These are phyloP conservation scores for Gloeopeniophorella convolvens DNA, from an alignment of 768 basidiomycete species.

Conservation along the genomic window DNA sequence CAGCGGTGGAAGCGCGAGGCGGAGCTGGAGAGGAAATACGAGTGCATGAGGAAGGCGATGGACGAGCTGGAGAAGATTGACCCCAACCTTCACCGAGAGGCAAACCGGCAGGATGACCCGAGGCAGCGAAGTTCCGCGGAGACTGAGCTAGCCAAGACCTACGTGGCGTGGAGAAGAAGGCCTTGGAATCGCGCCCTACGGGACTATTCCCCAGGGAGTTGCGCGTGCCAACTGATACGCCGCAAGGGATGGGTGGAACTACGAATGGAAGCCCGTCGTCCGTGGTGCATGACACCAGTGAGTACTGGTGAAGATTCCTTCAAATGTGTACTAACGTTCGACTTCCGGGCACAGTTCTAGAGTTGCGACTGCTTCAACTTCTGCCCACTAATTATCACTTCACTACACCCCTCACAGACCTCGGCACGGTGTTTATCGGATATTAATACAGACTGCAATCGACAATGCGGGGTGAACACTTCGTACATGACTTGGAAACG, in stretches of 20 bases:
- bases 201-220: slow-evolving; percentile 86
- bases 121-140: slow-evolving; percentile 52
- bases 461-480: slow-evolving; percentile 2
- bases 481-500: background rate
- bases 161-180: slow-evolving; percentile 60
- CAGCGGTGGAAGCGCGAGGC: slow-evolving; percentile 60
- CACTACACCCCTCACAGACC: background rate
- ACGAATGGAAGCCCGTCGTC: slow-evolving; percentile 62
- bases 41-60: slow-evolving; percentile 81
- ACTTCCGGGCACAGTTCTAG: background rate
- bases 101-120: slow-evolving; percentile 72
- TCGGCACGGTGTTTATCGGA: background rate
- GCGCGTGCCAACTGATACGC: slow-evolving; percentile 80
- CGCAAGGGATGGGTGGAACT: slow-evolving; percentile 79
- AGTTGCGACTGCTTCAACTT: background rate
- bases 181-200: slow-evolving; percentile 68
- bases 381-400: background rate
- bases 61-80: slow-evolving; percentile 62
- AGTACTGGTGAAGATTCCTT: background rate
- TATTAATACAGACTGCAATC: slow-evolving; percentile 13
- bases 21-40: slow-evolving; percentile 70
- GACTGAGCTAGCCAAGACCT: slow-evolving; percentile 53
- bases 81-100: slow-evolving; percentile 54
- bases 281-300: slow-evolving; percentile 13
- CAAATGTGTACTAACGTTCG: background rate